phyloP scores from a whole-genome alignment of 2,329 filamentous ascomycete species.

The Hypoxylon sp. region DNA sequence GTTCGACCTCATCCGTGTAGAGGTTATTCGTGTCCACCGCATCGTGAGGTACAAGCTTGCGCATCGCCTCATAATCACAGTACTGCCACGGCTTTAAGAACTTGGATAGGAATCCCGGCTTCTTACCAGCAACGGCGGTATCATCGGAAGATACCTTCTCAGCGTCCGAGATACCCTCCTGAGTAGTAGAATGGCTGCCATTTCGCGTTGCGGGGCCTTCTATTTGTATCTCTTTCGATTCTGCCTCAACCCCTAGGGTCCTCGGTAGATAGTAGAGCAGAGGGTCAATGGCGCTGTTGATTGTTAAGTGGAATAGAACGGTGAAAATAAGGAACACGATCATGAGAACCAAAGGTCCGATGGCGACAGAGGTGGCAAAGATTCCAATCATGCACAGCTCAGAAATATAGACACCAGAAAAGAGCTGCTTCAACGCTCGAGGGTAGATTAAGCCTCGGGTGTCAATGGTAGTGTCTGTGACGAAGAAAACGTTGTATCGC shows the following conservation, averaged over 20 bases:
- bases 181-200: conserved; percentile 48
- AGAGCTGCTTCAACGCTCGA: conserved; percentile 87
- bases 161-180: conserved; percentile 54
- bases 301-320: conserved; percentile 79
- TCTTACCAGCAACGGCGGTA: conserved; percentile 57
- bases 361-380: conserved; percentile 77
- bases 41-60: conserved; percentile 76
- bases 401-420: conserved; percentile 86
- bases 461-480: conserved; percentile 85
- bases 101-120: conserved; percentile 71
- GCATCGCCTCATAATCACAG: conserved; percentile 78
- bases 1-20: conserved; percentile 74
- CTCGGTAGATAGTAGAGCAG: conserved; percentile 85
- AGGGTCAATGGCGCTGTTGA: conserved; percentile 81
- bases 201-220: conserved; percentile 42
- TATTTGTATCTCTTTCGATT: conserved; percentile 51
- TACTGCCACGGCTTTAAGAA: conserved; percentile 86
- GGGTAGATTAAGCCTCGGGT: conserved; percentile 91
- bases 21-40: conserved; percentile 64
- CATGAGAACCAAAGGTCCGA: conserved; percentile 82
- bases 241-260: conserved; percentile 70
- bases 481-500: conserved; percentile 91
- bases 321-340: conserved; percentile 82
- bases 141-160: conserved; percentile 47
- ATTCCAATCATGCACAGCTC: conserved; percentile 88